Percentiles rank a stretch among this genome's conserved stretches.
phyloP scores from a whole-genome alignment of 768 basidiomycete genomes.

The Suillus variegatus region DNA sequence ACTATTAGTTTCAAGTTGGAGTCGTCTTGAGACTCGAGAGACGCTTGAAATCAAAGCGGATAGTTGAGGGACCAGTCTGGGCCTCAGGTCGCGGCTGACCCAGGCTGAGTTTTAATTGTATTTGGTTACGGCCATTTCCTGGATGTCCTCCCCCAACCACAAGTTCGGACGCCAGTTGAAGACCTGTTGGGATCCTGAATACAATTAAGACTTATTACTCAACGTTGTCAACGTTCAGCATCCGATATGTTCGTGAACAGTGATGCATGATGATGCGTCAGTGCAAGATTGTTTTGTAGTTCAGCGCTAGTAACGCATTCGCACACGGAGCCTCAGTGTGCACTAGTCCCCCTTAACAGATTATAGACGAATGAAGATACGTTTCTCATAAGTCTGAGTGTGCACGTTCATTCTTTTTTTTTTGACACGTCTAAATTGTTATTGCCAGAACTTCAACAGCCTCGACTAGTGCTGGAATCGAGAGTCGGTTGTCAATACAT shows the following conservation, averaged over 20 bases:
- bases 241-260: conserved; percentile 32
- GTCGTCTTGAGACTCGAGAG: no score
- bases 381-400: not conserved
- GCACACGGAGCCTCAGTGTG: not conserved
- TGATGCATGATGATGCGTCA: not conserved
- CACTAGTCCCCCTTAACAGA: not conserved
- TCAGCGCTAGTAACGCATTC: not conserved
- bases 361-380: not conserved
- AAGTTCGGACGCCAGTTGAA: conserved; percentile 15
- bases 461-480: not conserved
- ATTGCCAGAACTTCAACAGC: not conserved
- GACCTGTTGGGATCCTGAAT: not conserved
- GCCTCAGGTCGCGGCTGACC: no score
- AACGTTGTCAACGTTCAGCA: conserved; percentile 16
- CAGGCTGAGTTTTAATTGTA: no score
- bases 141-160: conserved; percentile 16
- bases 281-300: not conserved
- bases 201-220: conserved; percentile 58
- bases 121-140: no score
- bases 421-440: not conserved
- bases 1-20: no score
- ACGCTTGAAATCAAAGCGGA: no score
- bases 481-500: not conserved
- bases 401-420: not conserved
- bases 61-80: no score